Percentiles rank a stretch among this genome's conserved stretches.
Evolutionary conservation across 805 yeast genomes (phyloP).

Genomic region (Yamadazyma scolyti): DNA sequence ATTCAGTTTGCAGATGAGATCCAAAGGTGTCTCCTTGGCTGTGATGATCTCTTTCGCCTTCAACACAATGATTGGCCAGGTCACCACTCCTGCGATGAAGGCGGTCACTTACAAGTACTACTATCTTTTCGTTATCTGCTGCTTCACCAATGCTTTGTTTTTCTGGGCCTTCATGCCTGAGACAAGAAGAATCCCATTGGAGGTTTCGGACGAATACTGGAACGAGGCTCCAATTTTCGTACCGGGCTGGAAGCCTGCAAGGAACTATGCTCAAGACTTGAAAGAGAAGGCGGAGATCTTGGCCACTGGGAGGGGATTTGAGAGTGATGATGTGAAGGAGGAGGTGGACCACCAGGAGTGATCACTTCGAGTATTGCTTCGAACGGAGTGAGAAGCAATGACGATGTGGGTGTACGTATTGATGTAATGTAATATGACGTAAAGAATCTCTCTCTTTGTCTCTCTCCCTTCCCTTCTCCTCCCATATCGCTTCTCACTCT

Average conservation of each 20-base stretch:
- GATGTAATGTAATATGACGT: too few species aligned
- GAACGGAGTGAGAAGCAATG: too few species aligned
- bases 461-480: too few species aligned
- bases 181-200: slow-evolving; percentile 17
- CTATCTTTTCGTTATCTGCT: slow-evolving; percentile 19
- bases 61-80: slow-evolving; percentile 32
- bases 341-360: slow-evolving; percentile 14
- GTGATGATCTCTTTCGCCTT: slow-evolving; percentile 27
- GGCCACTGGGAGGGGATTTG: slow-evolving; percentile 10
- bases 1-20: slow-evolving; percentile 37
- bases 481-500: too few species aligned
- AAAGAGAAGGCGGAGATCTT: slow-evolving; percentile 9
- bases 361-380: background rate
- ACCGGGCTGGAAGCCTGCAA: slow-evolving; percentile 14
- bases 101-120: slow-evolving; percentile 19
- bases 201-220: slow-evolving; percentile 14
- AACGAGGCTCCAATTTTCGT: slow-evolving; percentile 11
- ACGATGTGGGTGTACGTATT: too few species aligned
- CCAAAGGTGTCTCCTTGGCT: slow-evolving; percentile 28
- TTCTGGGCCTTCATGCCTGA: slow-evolving; percentile 31
- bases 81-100: slow-evolving; percentile 21
- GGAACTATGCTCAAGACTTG: slow-evolving; percentile 11
- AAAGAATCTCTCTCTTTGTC: too few species aligned
- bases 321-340: slow-evolving; percentile 32
- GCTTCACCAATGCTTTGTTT: slow-evolving; percentile 21